Base-by-base conservation (phyloP, 2,329 filamentous ascomycete genomes). In the Pseudocercospora macadamiae region DNA sequence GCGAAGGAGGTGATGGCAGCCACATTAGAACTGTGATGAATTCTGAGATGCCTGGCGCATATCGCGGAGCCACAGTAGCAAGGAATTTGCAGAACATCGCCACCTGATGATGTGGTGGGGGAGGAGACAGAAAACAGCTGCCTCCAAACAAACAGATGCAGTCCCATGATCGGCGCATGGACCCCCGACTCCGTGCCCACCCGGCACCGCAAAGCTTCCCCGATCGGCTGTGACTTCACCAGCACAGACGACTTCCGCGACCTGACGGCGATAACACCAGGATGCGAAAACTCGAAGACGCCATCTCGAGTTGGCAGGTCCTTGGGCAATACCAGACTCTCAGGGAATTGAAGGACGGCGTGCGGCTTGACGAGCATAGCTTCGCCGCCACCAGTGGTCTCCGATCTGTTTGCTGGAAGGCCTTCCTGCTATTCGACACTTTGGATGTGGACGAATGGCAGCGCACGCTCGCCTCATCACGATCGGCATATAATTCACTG, bases 341-440 rank as follows among this genome's bases (percentile, higher is more conserved):
- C 23, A 56, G 64, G 28, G 68, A 72, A 5, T 68, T 74, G 25
- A 70, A 67, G 39, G 64, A 68, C 30, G 67, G 68, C 9, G 68
- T 72, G 7, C 71, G 69, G 4, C 59, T 71, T 21, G 64, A 69
- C 19, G 62, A 59, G 21, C 58, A 60, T 44, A 51, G 55, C 14
- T 66, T 65, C 8, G 52, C 58, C 34, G 64, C 62, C 21, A 64
- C 62, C 21, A 65, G 51, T 25, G 91, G 91, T 12, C 85, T 92
- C 64, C 86, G 93, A 56, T 97, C 93, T 2, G 83, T 96, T 34
- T 96, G 89, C 75, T 97, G 93, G 93, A 97, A 96, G 85, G 85
- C 85, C 34, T 96, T 97, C 73, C 79, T 97, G 45, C 80, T 96
- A 26, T 93, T 92, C 71, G 86, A 88, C 64, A 83, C 83, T 52